phyloP scores from a whole-genome alignment of 164 flowering plant species.

The Stephania yunnanensis region DNA sequence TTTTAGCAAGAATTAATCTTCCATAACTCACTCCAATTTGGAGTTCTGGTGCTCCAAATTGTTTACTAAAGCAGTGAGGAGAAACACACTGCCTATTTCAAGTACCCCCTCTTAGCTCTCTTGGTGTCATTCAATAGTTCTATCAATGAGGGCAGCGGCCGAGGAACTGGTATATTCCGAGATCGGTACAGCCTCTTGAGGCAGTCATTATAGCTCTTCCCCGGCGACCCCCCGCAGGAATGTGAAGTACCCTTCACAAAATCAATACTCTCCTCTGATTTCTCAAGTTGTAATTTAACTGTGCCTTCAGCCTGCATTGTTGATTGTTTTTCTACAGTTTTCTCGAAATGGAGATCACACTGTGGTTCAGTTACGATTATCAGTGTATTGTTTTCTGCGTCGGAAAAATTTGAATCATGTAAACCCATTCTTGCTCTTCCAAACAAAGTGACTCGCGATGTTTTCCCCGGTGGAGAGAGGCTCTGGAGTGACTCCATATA shows the following conservation, averaged over 20 bases:
- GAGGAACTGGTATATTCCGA: conserved; percentile 74
- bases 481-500: conserved; percentile 19
- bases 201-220: conserved; percentile 29
- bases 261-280: conserved; percentile 10
- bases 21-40: not conserved
- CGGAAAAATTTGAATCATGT: conserved; percentile 18
- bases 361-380: not conserved
- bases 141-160: conserved; percentile 70
- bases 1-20: not conserved
- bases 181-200: conserved; percentile 67
- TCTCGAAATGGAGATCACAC: not conserved
- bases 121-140: conserved; percentile 50
- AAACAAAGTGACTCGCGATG: conserved; percentile 56
- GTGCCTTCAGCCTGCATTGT: conserved; percentile 12
- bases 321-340: conserved; percentile 11
- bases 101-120: conserved; percentile 28
- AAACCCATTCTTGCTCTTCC: conserved; percentile 67
- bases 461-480: conserved; percentile 43
- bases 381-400: conserved; percentile 15
- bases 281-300: conserved; percentile 15
- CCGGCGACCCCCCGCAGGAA: conserved; percentile 27
- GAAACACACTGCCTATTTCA: not conserved
- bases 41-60: not conserved
- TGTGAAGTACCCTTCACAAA: conserved; percentile 9
- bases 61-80: not conserved